phyloP scores from a whole-genome alignment of 2,329 filamentous ascomycete species.

The Colletotrichum neosansevieriae region DNA sequence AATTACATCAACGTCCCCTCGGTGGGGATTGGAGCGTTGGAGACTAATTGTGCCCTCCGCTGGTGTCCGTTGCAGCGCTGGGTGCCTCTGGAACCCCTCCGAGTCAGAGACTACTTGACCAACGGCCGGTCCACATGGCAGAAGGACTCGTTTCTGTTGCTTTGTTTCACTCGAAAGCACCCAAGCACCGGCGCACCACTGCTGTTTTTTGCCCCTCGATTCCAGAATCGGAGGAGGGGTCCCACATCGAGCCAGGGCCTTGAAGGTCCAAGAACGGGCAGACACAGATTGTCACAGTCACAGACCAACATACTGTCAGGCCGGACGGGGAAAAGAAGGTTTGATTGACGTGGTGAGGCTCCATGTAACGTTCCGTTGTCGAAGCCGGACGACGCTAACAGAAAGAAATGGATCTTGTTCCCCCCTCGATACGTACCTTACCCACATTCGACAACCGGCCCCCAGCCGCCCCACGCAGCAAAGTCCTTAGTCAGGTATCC shows the following conservation, averaged over 20 bases:
- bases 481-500: not conserved
- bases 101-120: slow-evolving; percentile 39
- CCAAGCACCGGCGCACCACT: slow-evolving; percentile 35
- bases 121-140: slow-evolving; percentile 35
- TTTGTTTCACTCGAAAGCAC: slow-evolving; percentile 38
- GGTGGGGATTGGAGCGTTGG: slow-evolving; percentile 23
- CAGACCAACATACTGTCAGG: slow-evolving; percentile 8
- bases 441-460: not conserved
- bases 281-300: slow-evolving; percentile 12
- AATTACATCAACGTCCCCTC: slow-evolving; percentile 34
- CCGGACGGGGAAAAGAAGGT: slow-evolving; percentile 31
- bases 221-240: slow-evolving; percentile 19
- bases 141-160: slow-evolving; percentile 18
- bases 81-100: slow-evolving; percentile 31
- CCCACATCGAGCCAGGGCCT: slow-evolving; percentile 20
- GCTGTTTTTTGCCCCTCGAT: slow-evolving; percentile 5
- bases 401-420: slow-evolving; percentile 19
- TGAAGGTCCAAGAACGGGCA: not conserved
- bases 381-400: slow-evolving; percentile 33
- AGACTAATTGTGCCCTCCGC: slow-evolving; percentile 11
- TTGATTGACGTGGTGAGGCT: slow-evolving; percentile 40
- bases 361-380: slow-evolving; percentile 41
- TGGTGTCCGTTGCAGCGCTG: slow-evolving; percentile 29
- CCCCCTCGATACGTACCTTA: slow-evolving; percentile 3
- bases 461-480: not conserved